Evolutionary conservation across 495 filamentous ascomycete genomes (phyloP), one percentile per base, ranked within the genome.

Genomic region (Neurospora sp.): DNA sequence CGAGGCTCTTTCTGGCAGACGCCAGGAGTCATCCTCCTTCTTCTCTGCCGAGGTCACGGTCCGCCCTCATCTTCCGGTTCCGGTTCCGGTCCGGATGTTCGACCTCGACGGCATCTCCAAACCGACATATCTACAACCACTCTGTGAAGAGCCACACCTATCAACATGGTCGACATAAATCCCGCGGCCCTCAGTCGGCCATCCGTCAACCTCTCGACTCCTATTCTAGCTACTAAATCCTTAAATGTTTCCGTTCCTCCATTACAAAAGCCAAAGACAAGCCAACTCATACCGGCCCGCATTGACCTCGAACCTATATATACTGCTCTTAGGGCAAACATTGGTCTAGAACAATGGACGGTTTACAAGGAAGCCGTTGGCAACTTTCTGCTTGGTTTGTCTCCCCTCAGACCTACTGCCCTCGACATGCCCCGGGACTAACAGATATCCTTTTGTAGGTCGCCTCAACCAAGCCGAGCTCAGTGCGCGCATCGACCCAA

Each of bases 281-380:
- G 90, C 74, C 91, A 91, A 85, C 83, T 87, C 14, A 85, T 88
- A 69, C 87, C 90, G 4, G 86, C 90, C 60, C 92, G 96, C 77
- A 92, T 98, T 74, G 95, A 99, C 79, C 85, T 97, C 35, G 95
- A 98, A 80, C 92, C 93, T 38, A 86, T 95, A 76, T 98, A 98
- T 79, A 91, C 93, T 42, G 90, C 91, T 74, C 87, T 99, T 66
- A 98, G 97, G 80, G 84, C 86, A 54, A 89, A 87, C 49, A 91
- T 98, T 80, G 84, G 85, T 39, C 87, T 90, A 66, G 95, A 97
- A 80, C 87, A 93, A 81, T 99, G 96, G 96, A 85, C 87, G 60
- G 87, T 87, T 74, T 99, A 99, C 81, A 97, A 97, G 82, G 92
- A 95, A 76, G 82, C 93, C 38, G 89, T 93, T 27, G 89, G 90